Conservation (phyloP, 257 asterid species). For the Petunia secreta region DNA sequence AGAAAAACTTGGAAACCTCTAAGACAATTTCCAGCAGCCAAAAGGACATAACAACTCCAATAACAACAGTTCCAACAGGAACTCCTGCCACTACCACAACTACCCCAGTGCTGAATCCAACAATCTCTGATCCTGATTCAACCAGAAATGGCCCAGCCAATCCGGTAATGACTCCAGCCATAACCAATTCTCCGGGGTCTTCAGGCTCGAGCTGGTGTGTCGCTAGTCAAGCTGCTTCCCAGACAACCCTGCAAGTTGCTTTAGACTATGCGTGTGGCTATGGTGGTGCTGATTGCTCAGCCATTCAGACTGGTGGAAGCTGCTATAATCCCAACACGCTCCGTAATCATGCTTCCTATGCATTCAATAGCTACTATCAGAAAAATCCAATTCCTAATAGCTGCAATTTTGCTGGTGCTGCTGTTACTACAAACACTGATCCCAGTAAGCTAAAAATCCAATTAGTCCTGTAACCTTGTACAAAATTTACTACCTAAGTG, state of each 20-base stretch:
- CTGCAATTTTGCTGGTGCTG: conserved; percentile 76
- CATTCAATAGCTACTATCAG: conserved; percentile 68
- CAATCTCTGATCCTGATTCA: conserved; percentile 53
- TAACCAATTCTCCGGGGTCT: conserved; percentile 42
- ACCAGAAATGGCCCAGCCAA: conserved; percentile 48
- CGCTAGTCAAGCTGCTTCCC: conserved; percentile 61
- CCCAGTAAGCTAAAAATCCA: conserved; percentile 54
- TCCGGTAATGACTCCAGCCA: conserved; percentile 49
- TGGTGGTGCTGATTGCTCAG: conserved; percentile 70
- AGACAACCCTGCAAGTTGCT: conserved; percentile 57
- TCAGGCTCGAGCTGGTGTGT: conserved; percentile 80
- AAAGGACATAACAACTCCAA: conserved; percentile 65
- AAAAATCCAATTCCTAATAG: conserved; percentile 72
- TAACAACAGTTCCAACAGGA: conserved; percentile 63
- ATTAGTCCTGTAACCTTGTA: not conserved
- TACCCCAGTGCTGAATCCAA: conserved; percentile 49
- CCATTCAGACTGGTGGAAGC: conserved; percentile 54
- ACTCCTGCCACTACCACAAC: conserved; percentile 42
- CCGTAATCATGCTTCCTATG: conserved; percentile 65
- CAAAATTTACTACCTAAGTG: not conserved
- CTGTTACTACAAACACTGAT: conserved; percentile 64
- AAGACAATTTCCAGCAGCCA: conserved; percentile 41
- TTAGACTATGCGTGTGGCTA: conserved; percentile 75
- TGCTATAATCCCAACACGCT: conserved; percentile 58
- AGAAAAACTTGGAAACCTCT: not conserved